Evolutionary conservation across 73 alveolate genomes (phyloP), one percentile per base, ranked within the genome.

Genomic region (Durusdinium trenchii): DNA sequence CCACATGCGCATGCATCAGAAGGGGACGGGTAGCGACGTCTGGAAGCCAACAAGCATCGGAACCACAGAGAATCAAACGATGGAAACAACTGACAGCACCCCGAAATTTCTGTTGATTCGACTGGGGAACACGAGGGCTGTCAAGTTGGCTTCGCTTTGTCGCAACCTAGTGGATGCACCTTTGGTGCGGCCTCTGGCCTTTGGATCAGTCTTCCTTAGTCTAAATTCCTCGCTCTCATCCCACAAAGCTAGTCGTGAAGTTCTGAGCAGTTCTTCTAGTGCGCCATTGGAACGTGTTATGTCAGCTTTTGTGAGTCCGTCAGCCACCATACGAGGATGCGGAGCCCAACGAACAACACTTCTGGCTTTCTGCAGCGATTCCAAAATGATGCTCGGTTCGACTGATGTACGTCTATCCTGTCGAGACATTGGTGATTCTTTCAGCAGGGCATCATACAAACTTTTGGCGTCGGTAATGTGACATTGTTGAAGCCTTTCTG

Each of bases 231-330:
- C 47, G 6, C 23, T 40, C 30, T 89, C 96, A 1, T 62, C 86
- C 51, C 52, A 45, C 2, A 89, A 30, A 3, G 40, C 60, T 6
- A 86, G 38, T 0, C 42, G 3, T 0, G 54, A 14, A 0, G 86
- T 45, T 16, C 51, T 30, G 40, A 89, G 51, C 0, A 89, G 50
- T 2, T 89, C 81, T 9, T 62, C 73, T 0, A 89, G 20, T 0
- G 96, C 96, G 0, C 73, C 85, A 43, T 67, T 89, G n/a, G 73
- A 6, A n/a, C 43, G 61, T 16, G 69, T 30, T 23, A 89, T 0
- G 32, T 89, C 86, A 12, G 35, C 95, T 36, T 89, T 89, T 14
- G 96, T 89, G 73, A 89, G 96, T 3, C 50, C 38, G 54, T 89
- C 96, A 0, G 96, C 96, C 0, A n/a, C 35, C 96, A 89, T 89